These are phyloP conservation scores for Penicillium sp. DNA, from an alignment of 2,329 filamentous ascomycete genomes.

Conservation along the genomic window DNA sequence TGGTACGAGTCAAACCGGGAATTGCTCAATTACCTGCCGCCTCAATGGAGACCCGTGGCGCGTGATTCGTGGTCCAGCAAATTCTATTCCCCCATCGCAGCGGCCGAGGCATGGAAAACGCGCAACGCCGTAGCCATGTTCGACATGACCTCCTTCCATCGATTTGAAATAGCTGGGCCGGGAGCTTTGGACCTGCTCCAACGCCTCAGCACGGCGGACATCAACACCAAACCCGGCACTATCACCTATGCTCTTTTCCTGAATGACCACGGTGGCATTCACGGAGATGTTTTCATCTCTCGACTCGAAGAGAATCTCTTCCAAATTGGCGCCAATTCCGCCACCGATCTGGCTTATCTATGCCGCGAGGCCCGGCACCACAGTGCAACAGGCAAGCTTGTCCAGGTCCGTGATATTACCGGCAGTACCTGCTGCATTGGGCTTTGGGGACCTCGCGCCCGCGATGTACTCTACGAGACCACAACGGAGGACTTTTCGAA, in stretches of 20 bases:
- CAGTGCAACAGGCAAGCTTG: constrained; percentile 41
- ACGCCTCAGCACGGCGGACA: constrained; percentile 34
- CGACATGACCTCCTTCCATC: constrained; percentile 56
- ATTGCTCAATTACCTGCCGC: constrained; percentile 48
- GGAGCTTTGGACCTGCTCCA: constrained; percentile 53
- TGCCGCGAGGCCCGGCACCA: constrained; percentile 49
- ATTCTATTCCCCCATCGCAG: constrained; percentile 54
- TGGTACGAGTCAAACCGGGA: constrained; percentile 56
- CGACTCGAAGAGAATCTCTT: constrained; percentile 42
- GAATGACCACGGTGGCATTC: constrained; percentile 48
- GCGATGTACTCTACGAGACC: constrained; percentile 46
- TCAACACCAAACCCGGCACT: constrained; percentile 43
- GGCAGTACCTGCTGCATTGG: constrained; percentile 56
- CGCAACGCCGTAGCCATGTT: constrained; percentile 57
- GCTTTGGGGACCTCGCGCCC: constrained; percentile 55
- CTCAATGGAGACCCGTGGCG: constrained; percentile 49
- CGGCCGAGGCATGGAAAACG: constrained; percentile 60
- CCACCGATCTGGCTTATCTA: constrained; percentile 51
- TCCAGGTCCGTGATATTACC: constrained; percentile 54
- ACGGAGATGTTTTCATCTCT: constrained; percentile 54
- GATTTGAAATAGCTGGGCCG: constrained; percentile 54
- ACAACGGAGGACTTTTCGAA: constrained; percentile 23
- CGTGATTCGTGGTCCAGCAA: constrained; percentile 55
- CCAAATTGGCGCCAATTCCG: constrained; percentile 53
- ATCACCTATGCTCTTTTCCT: constrained; percentile 55